Conservation (phyloP, 305 asterid species). For the Plantago coronopus region DNA sequence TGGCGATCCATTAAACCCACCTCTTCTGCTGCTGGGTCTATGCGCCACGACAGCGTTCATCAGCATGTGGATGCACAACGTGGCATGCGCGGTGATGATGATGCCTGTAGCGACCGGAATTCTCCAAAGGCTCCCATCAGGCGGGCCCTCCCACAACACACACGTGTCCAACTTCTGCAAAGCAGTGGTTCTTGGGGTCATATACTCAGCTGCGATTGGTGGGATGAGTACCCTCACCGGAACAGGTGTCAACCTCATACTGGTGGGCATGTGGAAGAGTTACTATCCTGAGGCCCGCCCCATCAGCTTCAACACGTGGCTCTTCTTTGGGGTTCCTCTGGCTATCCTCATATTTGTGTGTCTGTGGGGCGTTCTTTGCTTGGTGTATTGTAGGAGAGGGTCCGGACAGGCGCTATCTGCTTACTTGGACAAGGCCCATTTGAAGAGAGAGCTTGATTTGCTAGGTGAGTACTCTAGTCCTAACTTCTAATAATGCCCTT, state of each 20-base stretch:
- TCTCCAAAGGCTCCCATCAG: constrained; percentile 56
- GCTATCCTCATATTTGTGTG: constrained; percentile 52
- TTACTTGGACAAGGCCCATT: constrained; percentile 59
- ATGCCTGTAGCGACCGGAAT: constrained; percentile 95
- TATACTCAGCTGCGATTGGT: constrained; percentile 70
- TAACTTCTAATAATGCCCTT: too few relatives aligned
- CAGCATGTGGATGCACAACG: constrained; percentile 99
- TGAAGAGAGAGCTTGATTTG: constrained; percentile 71
- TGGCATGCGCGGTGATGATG: constrained; percentile 87
- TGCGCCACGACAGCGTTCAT: constrained; percentile 84
- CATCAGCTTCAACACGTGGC: constrained; percentile 82
- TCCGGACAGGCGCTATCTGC: constrained; percentile 50
- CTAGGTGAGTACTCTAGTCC: constrained; percentile 53
- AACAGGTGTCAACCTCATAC: constrained; percentile 86
- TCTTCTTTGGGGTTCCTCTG: constrained; percentile 67
- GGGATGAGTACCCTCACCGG: constrained; percentile 94
- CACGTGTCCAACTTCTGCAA: constrained; percentile 58
- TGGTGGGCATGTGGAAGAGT: constrained; percentile 96
- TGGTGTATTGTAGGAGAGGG: constrained; percentile 50
- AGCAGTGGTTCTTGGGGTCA: constrained; percentile 83
- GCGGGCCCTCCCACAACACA: constrained; percentile 25
- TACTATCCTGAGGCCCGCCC: constrained; percentile 70
- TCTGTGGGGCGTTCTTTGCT: constrained; percentile 69
- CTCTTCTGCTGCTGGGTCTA: constrained; percentile 68
- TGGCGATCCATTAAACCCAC: constrained; percentile 81